A percentile compares a stretch with the other conserved stretches of the same genome.
These are phyloP conservation scores for Verbascum thapsus DNA, from an alignment of 257 asterid species.

Conservation along the genomic window DNA sequence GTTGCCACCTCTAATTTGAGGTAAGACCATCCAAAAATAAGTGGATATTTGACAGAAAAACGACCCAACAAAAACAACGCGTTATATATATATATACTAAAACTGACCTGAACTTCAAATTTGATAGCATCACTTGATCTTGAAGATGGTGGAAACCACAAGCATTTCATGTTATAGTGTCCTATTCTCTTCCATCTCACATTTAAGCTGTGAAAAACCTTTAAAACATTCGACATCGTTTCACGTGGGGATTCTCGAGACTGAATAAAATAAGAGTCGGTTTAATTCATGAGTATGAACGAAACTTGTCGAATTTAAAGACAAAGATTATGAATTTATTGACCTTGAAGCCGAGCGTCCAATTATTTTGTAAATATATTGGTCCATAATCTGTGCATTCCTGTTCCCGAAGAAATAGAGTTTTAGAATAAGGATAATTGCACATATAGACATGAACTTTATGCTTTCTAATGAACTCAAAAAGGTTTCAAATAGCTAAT, in stretches of 20 bases:
- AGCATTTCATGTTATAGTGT: conserved; percentile 47
- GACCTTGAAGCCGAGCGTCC: conserved; percentile 47
- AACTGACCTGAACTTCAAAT: conserved; percentile 62
- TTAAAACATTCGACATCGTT: conserved; percentile 35
- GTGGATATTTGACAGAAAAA: too few species aligned
- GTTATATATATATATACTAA: background rate
- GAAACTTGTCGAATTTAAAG: background rate
- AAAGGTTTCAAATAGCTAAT: too few species aligned
- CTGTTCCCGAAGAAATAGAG: conserved; percentile 15
- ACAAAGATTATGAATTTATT: conserved; percentile 8
- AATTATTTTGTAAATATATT: conserved; percentile 25
- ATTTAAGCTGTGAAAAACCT: conserved; percentile 40
- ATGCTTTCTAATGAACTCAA: too few species aligned
- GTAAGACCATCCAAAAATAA: too few species aligned
- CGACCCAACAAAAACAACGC: too few species aligned
- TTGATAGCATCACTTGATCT: conserved; percentile 43
- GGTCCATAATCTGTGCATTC: conserved; percentile 17
- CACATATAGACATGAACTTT: too few species aligned
- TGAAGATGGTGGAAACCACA: conserved; percentile 41
- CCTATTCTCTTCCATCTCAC: conserved; percentile 56
- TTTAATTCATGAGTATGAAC: background rate
- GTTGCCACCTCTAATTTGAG: too few species aligned
- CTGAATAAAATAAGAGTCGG: conserved; percentile 24
- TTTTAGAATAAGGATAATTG: too few species aligned
- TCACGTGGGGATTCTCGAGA: conserved; percentile 38